Conservation (phyloP, 163 green algal genomes). For the Chlorella variabilis region DNA sequence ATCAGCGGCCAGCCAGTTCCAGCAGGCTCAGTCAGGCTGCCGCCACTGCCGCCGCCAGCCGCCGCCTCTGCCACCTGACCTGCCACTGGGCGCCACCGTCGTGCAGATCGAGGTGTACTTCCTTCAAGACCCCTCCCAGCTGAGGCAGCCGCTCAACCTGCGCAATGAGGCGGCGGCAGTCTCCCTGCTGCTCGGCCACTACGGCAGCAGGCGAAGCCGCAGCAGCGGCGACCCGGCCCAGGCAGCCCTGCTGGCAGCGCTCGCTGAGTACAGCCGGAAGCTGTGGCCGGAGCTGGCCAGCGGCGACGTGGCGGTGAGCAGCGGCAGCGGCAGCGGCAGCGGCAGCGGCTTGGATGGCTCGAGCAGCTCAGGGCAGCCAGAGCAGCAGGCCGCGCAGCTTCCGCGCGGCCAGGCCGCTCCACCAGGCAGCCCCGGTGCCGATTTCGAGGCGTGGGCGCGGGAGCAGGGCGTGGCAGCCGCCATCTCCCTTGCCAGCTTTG, state of each 20-base stretch:
- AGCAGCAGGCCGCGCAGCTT: background rate
- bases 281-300: constrained; percentile 42
- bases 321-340: background rate
- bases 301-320: background rate
- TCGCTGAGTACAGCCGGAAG: constrained; percentile 13
- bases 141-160: constrained; percentile 42
- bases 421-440: background rate
- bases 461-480: constrained; percentile 20
- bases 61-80: background rate
- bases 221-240: background rate
- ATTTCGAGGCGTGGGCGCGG: constrained; percentile 41
- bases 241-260: background rate
- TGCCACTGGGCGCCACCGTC: background rate
- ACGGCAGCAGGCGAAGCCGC: background rate
- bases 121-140: constrained; percentile 24
- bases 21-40: background rate
- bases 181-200: constrained; percentile 38
- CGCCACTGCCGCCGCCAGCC: background rate
- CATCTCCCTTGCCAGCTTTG: constrained; percentile 41
- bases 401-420: background rate
- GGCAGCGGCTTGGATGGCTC: background rate
- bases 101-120: constrained; percentile 53
- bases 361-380: background rate
- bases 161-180: constrained; percentile 53
- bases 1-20: too few relatives aligned